Percentiles rank a stretch among this genome's conserved stretches.
These are phyloP conservation scores for Phytophthora pini DNA, from an alignment of 352 stramenopile genomes.

Conservation along the genomic window DNA sequence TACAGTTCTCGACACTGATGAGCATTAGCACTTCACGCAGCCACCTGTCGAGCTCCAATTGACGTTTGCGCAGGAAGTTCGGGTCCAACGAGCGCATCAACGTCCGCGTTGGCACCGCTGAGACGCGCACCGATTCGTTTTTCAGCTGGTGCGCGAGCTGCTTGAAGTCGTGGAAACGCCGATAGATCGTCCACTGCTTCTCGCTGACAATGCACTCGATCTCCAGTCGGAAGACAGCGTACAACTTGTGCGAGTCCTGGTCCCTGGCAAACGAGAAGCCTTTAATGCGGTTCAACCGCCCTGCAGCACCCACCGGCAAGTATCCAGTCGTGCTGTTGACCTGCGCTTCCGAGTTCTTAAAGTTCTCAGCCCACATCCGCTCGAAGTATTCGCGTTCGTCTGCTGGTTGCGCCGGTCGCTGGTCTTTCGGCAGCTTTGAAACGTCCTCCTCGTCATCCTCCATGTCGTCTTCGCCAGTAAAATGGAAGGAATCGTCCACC, in stretches of 20 bases:
- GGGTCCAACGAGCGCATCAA: constrained; percentile 85
- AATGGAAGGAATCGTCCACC: constrained; percentile 66
- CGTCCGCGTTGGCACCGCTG: constrained; percentile 78
- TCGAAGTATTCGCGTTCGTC: constrained; percentile 88
- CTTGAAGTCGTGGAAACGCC: constrained; percentile 88
- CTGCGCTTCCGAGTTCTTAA: constrained; percentile 79
- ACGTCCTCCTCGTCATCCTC: constrained; percentile 43
- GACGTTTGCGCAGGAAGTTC: constrained; percentile 84
- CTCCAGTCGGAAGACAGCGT: constrained; percentile 84
- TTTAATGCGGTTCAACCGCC: constrained; percentile 81
- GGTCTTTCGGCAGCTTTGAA: constrained; percentile 67
- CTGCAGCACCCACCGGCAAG: constrained; percentile 69
- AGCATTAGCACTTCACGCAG: constrained; percentile 85
- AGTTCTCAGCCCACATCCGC: constrained; percentile 82
- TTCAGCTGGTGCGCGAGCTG: constrained; percentile 85
- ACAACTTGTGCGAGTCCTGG: constrained; percentile 68
- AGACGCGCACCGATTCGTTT: constrained; percentile 77
- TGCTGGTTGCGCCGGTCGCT: constrained; percentile 71
- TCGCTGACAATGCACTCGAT: constrained; percentile 88
- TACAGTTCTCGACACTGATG: constrained; percentile 82
- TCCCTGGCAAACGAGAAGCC: constrained; percentile 81
- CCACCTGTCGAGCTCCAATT: constrained; percentile 86
- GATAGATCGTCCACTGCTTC: constrained; percentile 90
- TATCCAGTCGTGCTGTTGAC: constrained; percentile 72
- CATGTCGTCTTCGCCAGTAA: constrained; percentile 30